Evolutionary conservation across 805 yeast genomes (phyloP).

Genomic region (Candida corydali): DNA sequence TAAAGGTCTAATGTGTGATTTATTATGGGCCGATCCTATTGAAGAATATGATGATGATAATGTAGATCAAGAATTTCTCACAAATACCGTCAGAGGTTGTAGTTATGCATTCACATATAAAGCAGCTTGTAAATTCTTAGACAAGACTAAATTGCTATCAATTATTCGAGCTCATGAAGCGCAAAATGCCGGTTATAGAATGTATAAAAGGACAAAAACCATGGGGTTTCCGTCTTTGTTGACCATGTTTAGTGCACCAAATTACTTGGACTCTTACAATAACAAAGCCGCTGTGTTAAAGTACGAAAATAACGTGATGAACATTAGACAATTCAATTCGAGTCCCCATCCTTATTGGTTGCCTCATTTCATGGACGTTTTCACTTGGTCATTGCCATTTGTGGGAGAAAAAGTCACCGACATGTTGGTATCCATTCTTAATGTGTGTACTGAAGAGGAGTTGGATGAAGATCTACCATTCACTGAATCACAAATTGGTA

Average conservation of each 20-base stretch:
- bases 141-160: constrained; percentile 73
- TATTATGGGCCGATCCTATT: constrained; percentile 95
- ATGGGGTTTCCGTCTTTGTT: constrained; percentile 87
- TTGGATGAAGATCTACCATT: constrained; percentile 68
- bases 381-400: constrained; percentile 95
- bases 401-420: constrained; percentile 96
- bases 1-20: constrained; percentile 88
- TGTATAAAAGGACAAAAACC: constrained; percentile 79
- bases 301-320: constrained; percentile 89
- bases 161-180: constrained; percentile 96
- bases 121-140: constrained; percentile 77
- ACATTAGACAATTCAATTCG: constrained; percentile 88
- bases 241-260: constrained; percentile 94
- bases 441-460: constrained; percentile 94
- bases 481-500: constrained; percentile 26
- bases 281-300: constrained; percentile 94
- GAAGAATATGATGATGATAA: constrained; percentile 64
- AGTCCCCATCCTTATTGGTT: constrained; percentile 96
- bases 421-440: constrained; percentile 82
- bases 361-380: constrained; percentile 95
- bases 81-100: constrained; percentile 83
- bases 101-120: constrained; percentile 83
- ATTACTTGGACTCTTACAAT: constrained; percentile 85
- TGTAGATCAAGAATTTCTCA: constrained; percentile 47
- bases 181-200: constrained; percentile 94